Base-by-base conservation (phyloP, 192 early-diverging fungal species). In the Backusella parvicylindrica region DNA sequence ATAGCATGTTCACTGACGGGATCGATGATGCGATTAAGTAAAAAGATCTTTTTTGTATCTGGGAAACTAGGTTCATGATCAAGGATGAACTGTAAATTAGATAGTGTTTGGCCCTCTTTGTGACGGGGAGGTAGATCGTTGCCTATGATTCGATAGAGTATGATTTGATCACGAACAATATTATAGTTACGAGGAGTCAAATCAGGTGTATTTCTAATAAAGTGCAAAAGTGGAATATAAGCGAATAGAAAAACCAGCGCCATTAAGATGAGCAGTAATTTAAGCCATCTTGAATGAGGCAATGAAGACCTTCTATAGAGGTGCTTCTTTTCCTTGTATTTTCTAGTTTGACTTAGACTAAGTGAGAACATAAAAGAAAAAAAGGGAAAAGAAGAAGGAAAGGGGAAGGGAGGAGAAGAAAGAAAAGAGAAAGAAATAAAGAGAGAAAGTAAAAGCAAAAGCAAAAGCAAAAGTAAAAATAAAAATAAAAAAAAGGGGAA, bases 71-170 rank as follows among this genome's bases (percentile, higher is more conserved):
- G 82, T 77, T 90, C 89, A 49, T 90, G 86, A 38, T 90, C 81
- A 21, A 90, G 77, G 70, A 90, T 89, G 38, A 90, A 90, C 18
- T 79, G 82, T 11, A 89, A 77, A 64, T 90, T 90, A n/a, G 85
- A 84, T 16, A 88, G 73, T 0, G 88, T 89, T 68, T 90, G 89
- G 28, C 89, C 89, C 13, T 81, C 80, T 23, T 86, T 84, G 72
- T 90, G 89, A 18, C 89, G 79, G 50, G 89, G 89, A 23, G 89
- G 89, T 26, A 90, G 79, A 68, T 90, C 89, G 71, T 90, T 90
- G 31, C 89, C 89, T 40, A 89, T 70, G 64, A 91, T 88, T 38
- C 88, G 85, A 72, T 86, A 86, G 32, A 87, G 73, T 1, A 82
- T 74, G 56, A 89, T 80, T 43, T 87, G 77, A 72, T 81, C 79